A percentile compares a stretch with the other conserved stretches of the same genome.
phyloP scores from a whole-genome alignment of 192 early-diverging fungal genomes.

The Podila clonocystis region DNA sequence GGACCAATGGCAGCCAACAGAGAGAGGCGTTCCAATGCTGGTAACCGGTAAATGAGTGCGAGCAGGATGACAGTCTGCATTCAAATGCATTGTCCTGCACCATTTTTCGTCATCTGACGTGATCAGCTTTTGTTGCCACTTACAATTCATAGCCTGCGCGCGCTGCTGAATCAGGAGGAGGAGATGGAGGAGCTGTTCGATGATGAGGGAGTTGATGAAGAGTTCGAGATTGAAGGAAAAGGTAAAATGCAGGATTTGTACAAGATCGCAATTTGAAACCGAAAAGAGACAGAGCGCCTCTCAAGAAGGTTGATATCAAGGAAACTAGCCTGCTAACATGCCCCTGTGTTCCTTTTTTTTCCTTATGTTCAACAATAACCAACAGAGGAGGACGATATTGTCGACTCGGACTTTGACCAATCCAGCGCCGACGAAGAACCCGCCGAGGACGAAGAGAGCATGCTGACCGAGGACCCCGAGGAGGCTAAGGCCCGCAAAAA shows the following conservation, averaged over 20 bases:
- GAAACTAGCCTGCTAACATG: background rate
- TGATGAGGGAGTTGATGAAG: slow-evolving; percentile 61
- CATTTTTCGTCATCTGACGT: background rate
- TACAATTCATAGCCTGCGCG: slow-evolving; percentile 50
- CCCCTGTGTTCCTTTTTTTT: background rate
- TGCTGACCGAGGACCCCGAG: slow-evolving; percentile 44
- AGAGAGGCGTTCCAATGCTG: slow-evolving; percentile 56
- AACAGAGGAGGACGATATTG: slow-evolving; percentile 57
- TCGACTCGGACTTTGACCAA: slow-evolving; percentile 67
- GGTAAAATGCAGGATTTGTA: slow-evolving; percentile 7
- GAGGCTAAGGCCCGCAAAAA: slow-evolving; percentile 44
- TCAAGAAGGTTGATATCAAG: too few species aligned
- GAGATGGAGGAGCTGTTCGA: slow-evolving; percentile 67
- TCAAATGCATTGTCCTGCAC: background rate
- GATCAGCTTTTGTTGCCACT: background rate
- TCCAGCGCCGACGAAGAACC: slow-evolving; percentile 59
- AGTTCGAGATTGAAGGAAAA: slow-evolving; percentile 52
- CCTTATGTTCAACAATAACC: background rate
- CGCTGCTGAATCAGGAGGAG: slow-evolving; percentile 59
- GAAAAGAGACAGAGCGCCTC: background rate
- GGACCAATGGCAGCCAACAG: slow-evolving; percentile 43
- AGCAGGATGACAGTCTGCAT: background rate
- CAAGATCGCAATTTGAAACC: background rate
- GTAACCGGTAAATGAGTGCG: slow-evolving; percentile 46
- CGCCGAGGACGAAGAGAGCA: slow-evolving; percentile 49